Conservation (phyloP, 805 yeast species). For the Candida nemodendra region DNA sequence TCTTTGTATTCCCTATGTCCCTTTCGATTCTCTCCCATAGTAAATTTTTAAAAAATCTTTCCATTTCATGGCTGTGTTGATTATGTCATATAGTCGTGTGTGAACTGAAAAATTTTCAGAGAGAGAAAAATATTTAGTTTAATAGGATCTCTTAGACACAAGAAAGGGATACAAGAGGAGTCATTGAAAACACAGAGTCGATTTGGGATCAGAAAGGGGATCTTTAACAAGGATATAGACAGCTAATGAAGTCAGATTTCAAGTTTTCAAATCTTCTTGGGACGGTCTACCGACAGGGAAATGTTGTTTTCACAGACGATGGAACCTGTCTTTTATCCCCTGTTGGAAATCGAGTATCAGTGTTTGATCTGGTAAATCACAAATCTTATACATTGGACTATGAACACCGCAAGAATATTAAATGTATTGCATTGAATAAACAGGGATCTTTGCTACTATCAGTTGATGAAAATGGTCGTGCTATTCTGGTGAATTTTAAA, state of each 20-base stretch:
- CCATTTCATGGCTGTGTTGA: slow-evolving; percentile 3
- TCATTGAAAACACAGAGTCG: background rate
- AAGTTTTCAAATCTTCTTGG: slow-evolving; percentile 87
- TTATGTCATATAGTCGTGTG: slow-evolving; percentile 6
- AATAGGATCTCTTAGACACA: background rate
- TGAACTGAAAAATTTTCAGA: slow-evolving; percentile 6
- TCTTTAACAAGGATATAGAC: too few species aligned
- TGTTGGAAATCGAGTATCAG: slow-evolving; percentile 89
- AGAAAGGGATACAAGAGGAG: too few species aligned
- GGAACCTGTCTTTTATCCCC: slow-evolving; percentile 85
- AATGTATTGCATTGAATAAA: slow-evolving; percentile 75
- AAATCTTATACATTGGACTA: slow-evolving; percentile 86
- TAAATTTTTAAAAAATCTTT: too few species aligned
- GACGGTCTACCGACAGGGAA: slow-evolving; percentile 93
- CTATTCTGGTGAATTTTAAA: slow-evolving; percentile 81
- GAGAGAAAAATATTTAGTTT: slow-evolving; percentile 1
- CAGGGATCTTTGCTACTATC: slow-evolving; percentile 79
- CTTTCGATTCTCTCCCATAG: too few species aligned
- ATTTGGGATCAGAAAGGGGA: background rate
- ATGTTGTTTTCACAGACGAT: slow-evolving; percentile 78
- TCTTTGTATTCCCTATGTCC: too few species aligned
- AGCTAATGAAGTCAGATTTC: slow-evolving; percentile 90
- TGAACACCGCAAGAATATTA: slow-evolving; percentile 86
- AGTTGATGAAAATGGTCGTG: slow-evolving; percentile 90
- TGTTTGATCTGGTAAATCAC: slow-evolving; percentile 81